These are phyloP conservation scores for Globisporangium lucens DNA, from an alignment of 352 stramenopile genomes.

Conservation along the genomic window DNA sequence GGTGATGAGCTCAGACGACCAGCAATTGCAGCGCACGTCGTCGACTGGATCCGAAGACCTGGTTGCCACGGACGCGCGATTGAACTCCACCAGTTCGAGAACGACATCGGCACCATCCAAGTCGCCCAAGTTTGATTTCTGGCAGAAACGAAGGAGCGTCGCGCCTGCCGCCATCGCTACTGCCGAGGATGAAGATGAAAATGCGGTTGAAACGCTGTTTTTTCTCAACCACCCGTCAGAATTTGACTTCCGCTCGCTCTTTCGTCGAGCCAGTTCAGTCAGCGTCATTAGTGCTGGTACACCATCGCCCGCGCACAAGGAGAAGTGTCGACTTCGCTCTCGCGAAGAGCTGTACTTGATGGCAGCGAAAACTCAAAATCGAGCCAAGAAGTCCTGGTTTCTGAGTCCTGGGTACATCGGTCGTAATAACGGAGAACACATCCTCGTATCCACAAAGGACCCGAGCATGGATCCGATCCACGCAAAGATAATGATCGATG, in stretches of 20 bases:
- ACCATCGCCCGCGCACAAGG: neutral
- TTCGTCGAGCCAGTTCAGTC: slow-evolving; percentile 20
- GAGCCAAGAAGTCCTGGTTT: slow-evolving; percentile 59
- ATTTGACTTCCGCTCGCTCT: slow-evolving; percentile 30
- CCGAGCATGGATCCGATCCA: slow-evolving; percentile 62
- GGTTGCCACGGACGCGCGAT: neutral
- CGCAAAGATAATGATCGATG: slow-evolving; percentile 50
- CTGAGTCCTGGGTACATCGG: slow-evolving; percentile 56
- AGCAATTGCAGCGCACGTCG: slow-evolving; percentile 2
- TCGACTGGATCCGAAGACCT: neutral
- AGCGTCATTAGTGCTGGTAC: neutral
- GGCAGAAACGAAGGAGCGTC: slow-evolving; percentile 21
- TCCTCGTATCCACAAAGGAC: slow-evolving; percentile 50
- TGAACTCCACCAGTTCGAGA: slow-evolving; percentile 14
- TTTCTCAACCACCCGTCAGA: slow-evolving; percentile 30
- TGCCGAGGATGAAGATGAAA: slow-evolving; percentile 13
- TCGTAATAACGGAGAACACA: slow-evolving; percentile 48
- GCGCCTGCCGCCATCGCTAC: slow-evolving; percentile 5
- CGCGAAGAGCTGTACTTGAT: slow-evolving; percentile 64
- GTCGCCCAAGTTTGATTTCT: slow-evolving; percentile 17
- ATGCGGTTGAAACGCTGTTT: slow-evolving; percentile 17
- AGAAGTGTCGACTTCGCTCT: slow-evolving; percentile 32
- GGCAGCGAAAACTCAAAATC: slow-evolving; percentile 26
- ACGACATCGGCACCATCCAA: slow-evolving; percentile 6
- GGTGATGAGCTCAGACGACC: slow-evolving; percentile 2